Base-by-base conservation (phyloP, 805 yeast species). In the Cyberlindnera suaveolens region DNA sequence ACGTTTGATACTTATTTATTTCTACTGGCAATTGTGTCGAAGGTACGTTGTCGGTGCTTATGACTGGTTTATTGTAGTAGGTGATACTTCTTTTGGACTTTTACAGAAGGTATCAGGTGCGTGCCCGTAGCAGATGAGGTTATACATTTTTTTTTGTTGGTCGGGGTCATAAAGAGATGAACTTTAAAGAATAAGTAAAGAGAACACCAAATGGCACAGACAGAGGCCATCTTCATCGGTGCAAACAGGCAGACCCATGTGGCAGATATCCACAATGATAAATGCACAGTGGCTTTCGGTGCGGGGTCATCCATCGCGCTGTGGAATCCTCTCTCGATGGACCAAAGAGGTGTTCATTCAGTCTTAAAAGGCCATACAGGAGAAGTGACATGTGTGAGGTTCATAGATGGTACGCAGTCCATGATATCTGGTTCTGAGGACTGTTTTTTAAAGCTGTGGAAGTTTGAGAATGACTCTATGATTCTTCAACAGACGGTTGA, bases 361-460 rank as follows among this genome's bases (percentile, higher is more conserved):
- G 80, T 89, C 0, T 65, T 85, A 42, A 82, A 82, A 49, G 72
- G 75, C 2, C 93, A 84, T 56, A 57, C 69, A 5, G 71, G 68
- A 15, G 81, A 74, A 37, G 81, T 89, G 16, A 82, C 89, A 0
- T 76, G 82, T 44, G 87, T 87, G 11, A 72, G 71, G 48, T 80
- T 78, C 67, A 54, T 78, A 16, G 78, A 74, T 1, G 57, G 56
- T 2, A 62, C 76, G 0, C 58, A 68, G 0, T 60, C 52, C 26
- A 58, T 87, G 44, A 66, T 85, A 0, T 75, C 88, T 4, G 78
- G 82, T 0, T 75, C 83, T 3, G 90, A 85, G 48, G 96, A 88
- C 55, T 74, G 76, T 7, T 58, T 64, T 5, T 67, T 87, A 1
- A 71, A 68, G 45, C 57, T 86, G 4, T 87, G 95, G 95, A 62